Base-by-base conservation (phyloP, 805 yeast species). In the Blastobotrys mokoenaii region DNA sequence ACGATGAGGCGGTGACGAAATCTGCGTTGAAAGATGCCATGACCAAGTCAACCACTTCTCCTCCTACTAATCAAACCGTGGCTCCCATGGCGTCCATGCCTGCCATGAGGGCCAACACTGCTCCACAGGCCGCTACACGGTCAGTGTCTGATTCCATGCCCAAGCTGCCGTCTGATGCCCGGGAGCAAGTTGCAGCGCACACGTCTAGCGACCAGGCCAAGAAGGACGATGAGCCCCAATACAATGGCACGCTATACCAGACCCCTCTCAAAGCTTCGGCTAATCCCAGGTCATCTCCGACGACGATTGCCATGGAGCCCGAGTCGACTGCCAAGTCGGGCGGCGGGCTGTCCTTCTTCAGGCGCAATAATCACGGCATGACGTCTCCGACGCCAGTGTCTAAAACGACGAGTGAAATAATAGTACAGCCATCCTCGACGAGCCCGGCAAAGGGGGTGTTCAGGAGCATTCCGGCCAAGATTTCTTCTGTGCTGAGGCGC, bases 361-460 rank as follows among this genome's bases (percentile, higher is more conserved):
- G 16, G 14, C 12, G 38, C 11, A 14, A 34, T 11, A 34, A 34
- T 34, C 22, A 14, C 12, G 7, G 12, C 22, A 16, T n/a, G 22
- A 10, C 6, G 14, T 34, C 38, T n/a, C 38, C 38, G 14, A 34
- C 38, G 16, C 38, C 38, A 3, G 38, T 17, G 7, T n/a, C 16
- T 15, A 32, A 15, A 9, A 15, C 35, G 9, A 17, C 18, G 3
- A 15, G 12, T 5, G 16, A 17, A 4, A 11, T 14, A 18, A 34
- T 17, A 9, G 20, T 8, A 18, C 18, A 17, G 18, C 12, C 18
- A 4, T 12, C 16, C 9, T n/a, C 16, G 14, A 15, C 14, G 5
- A 34, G 38, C 20, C 38, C 38, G 20, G 38, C 38, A 5, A 34
- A 34, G 16, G 38, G 38, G 20, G 22, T 34, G 12, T 34, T 34